Evolutionary conservation across 129 eudicot genomes (phyloP), one percentile per base, ranked within the genome.

Genomic region (Tagetes patula): DNA sequence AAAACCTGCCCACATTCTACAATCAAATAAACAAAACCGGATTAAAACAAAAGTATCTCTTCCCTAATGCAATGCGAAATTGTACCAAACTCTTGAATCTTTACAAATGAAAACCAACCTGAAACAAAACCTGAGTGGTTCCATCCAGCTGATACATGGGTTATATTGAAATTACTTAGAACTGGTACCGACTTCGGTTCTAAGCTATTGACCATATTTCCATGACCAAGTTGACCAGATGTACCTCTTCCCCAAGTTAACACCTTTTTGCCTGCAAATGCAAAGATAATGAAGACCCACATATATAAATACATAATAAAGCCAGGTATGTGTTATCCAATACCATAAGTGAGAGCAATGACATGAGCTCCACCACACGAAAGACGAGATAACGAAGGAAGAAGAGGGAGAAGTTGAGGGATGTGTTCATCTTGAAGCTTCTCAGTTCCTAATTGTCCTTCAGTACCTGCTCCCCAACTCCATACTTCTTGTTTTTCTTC

Each of bases 401-500:
- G 70, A 70, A 84, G 50, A 62, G 61, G 86, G 64, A 85, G 65
- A 71, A 83, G 86, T 48, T 86, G 89, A 8, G 98, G 97, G 40
- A 75, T 54, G 79, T 74, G 88, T 53, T 86, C 89, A 43, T 90
- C 98, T 81, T 83, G 79, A 48, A 84, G 89, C 4, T 65, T 80
- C 1, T 82, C 84, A 2, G 97, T 90, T 14, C 84, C 96, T 37
- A 94, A 79, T 68, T 94, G 98, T 43, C 98, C 98, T 12, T 94
- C 98, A 40, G 97, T 90, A 37, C 98, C 98, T 8, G 97, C 98
- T 54, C 98, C 98, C 98, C 97, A 94, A 75, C 98, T 88, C 97
- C 96, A 90, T 54, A 88, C 55, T 67, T 86, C 61, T 49, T 50
- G 47, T 54, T 70, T 11, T 67, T 50, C 87, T 73, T 75, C 76